Evolutionary conservation across 257 asterid species (phyloP).

Genomic region (Solanum peruvianum): DNA sequence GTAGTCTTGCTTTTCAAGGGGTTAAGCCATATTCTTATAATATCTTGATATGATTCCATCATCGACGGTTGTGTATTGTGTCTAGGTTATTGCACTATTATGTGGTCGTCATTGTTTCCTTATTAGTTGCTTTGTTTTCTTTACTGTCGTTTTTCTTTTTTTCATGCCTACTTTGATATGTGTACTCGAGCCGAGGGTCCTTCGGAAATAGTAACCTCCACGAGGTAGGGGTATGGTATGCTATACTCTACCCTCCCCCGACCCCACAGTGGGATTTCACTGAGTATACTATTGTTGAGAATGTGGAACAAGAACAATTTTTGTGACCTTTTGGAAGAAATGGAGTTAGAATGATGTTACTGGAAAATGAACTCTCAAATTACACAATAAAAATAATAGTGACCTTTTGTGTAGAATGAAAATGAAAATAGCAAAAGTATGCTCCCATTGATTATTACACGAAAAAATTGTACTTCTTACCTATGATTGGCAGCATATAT

Average conservation of each 20-base stretch:
- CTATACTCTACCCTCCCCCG: not conserved
- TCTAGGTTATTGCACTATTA: not conserved
- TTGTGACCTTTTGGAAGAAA: not conserved
- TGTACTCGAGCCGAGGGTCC: not conserved
- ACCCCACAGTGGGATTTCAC: not conserved
- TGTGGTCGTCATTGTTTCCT: not conserved
- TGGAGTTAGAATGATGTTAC: not conserved
- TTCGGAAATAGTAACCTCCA: not conserved
- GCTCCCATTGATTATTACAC: not conserved
- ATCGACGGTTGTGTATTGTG: not conserved
- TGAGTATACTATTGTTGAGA: not conserved
- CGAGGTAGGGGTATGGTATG: not conserved
- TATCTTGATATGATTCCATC: not conserved
- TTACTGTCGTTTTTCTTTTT: not conserved
- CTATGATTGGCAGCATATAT: conserved; percentile 86
- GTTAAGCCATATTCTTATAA: not conserved
- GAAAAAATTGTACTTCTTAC: conserved; percentile 16
- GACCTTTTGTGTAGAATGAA: not conserved
- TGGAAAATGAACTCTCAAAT: not conserved
- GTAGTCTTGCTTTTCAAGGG: not conserved
- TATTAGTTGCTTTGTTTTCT: not conserved
- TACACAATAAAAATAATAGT: not conserved
- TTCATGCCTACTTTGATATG: not conserved
- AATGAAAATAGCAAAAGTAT: not conserved
- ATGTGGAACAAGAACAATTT: not conserved